Conservation (phyloP, 768 basidiomycete species). For the Daedaleopsis nitida region DNA sequence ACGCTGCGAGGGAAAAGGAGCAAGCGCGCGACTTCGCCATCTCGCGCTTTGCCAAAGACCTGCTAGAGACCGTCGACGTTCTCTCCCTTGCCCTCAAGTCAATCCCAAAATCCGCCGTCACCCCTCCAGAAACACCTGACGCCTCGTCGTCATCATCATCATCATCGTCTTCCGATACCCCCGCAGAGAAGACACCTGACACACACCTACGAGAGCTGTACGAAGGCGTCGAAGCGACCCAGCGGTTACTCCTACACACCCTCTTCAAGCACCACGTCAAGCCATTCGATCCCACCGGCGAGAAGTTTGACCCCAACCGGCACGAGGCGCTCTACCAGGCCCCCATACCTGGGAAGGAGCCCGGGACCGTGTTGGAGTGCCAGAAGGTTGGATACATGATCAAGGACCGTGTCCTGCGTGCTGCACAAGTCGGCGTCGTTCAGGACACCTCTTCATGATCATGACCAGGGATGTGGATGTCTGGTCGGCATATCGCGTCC, state of each 20-base stretch:
- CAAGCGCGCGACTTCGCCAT: slow-evolving; percentile 95
- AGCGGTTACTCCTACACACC: slow-evolving; percentile 85
- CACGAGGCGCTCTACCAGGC: slow-evolving; percentile 97
- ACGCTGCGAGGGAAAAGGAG: slow-evolving; percentile 87
- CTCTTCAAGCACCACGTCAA: slow-evolving; percentile 91
- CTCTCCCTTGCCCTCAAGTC: slow-evolving; percentile 83
- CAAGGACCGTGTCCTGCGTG: slow-evolving; percentile 89
- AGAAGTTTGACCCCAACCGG: slow-evolving; percentile 90
- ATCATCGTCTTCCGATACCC: slow-evolving; percentile 24
- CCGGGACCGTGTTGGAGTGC: slow-evolving; percentile 89
- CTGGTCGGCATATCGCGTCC: neutral
- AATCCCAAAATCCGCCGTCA: slow-evolving; percentile 56
- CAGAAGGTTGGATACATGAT: slow-evolving; percentile 92
- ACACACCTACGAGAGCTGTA: slow-evolving; percentile 71
- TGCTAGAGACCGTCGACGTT: slow-evolving; percentile 90
- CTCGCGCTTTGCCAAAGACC: slow-evolving; percentile 84
- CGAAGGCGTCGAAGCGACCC: slow-evolving; percentile 89
- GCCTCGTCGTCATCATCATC: slow-evolving; percentile 36
- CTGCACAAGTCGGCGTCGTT: slow-evolving; percentile 96
- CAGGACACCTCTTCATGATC: slow-evolving; percentile 55
- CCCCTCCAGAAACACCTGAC: slow-evolving; percentile 20
- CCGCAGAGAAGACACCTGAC: slow-evolving; percentile 52
- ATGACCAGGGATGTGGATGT: neutral
- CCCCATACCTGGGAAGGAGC: slow-evolving; percentile 85
- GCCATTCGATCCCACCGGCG: slow-evolving; percentile 89